Evolutionary conservation across 2,329 filamentous ascomycete species (phyloP).

Genomic region (Diaporthe helianthi): DNA sequence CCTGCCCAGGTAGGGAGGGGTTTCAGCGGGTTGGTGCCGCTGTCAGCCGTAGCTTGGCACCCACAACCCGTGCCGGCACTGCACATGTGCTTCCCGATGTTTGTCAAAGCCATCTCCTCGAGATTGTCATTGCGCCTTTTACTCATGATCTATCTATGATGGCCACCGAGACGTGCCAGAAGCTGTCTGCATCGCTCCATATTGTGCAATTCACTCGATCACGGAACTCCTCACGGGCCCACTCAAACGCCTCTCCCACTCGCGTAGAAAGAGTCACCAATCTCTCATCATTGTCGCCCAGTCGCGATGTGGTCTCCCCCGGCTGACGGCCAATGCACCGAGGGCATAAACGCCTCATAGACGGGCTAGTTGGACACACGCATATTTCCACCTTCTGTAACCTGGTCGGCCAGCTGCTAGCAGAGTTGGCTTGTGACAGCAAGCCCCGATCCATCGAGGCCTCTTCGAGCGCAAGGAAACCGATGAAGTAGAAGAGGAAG

Average conservation of each 20-base stretch:
- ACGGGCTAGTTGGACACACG: background rate
- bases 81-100: background rate
- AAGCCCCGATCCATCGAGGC: background rate
- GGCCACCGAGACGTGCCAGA: slow-evolving; percentile 19
- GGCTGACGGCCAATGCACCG: background rate
- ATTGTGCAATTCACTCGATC: background rate
- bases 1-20: too few species aligned
- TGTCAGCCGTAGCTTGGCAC: slow-evolving; percentile 2
- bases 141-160: background rate
- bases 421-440: background rate
- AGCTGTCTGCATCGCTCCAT: background rate
- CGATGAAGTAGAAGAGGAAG: slow-evolving; percentile 20
- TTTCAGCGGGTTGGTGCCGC: background rate
- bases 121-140: background rate
- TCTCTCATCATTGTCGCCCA: background rate
- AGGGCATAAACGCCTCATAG: background rate
- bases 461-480: slow-evolving; percentile 10
- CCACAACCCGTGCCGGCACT: background rate
- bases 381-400: slow-evolving; percentile 8
- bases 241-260: slow-evolving; percentile 11
- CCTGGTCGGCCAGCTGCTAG: slow-evolving; percentile 4
- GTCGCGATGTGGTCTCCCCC: background rate
- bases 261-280: background rate
- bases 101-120: background rate
- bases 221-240: background rate